Percentiles rank a stretch among this genome's conserved stretches.
Conservation (phyloP, 768 basidiomycete genomes). For the Fistulinella prunicolor region DNA sequence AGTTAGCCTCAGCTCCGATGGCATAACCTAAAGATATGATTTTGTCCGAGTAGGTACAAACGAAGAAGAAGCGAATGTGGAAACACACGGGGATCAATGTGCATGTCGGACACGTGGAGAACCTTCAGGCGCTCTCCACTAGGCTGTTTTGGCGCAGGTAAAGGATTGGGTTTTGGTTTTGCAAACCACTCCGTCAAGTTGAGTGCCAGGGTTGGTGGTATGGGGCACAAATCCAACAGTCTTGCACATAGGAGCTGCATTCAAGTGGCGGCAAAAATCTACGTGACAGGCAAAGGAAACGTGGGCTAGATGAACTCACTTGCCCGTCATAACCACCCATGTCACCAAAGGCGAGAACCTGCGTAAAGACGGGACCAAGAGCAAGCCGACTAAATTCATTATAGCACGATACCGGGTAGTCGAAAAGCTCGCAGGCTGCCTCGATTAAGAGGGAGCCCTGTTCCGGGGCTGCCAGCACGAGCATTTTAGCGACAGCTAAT, state of each 20-base stretch:
- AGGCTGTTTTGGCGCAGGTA: conserved; percentile 40
- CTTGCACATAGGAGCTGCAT: conserved; percentile 35
- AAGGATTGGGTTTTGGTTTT: conserved; percentile 48
- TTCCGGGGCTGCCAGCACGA: conserved; percentile 41
- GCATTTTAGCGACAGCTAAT: conserved; percentile 41
- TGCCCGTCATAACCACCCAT: conserved; percentile 50
- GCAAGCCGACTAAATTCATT: conserved; percentile 33
- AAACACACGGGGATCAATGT: conserved; percentile 48
- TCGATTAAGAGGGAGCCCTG: conserved; percentile 41
- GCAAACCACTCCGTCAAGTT: conserved; percentile 49
- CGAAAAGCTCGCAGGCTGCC: conserved; percentile 42
- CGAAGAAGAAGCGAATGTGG: neutral
- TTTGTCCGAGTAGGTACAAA: neutral
- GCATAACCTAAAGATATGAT: conserved; percentile 47
- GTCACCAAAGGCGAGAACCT: conserved; percentile 46
- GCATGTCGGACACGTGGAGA: conserved; percentile 48
- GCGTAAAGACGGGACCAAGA: conserved; percentile 44
- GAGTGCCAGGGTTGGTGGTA: conserved; percentile 40
- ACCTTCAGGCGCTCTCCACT: conserved; percentile 48
- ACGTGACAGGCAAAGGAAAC: neutral
- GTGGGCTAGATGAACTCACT: conserved; percentile 21
- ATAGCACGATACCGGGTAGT: conserved; percentile 36
- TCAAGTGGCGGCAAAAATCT: neutral
- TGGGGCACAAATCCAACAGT: conserved; percentile 36
- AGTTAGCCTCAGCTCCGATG: conserved; percentile 69